phyloP scores from a whole-genome alignment of 768 basidiomycete species.

The Agrocybe pediades region DNA sequence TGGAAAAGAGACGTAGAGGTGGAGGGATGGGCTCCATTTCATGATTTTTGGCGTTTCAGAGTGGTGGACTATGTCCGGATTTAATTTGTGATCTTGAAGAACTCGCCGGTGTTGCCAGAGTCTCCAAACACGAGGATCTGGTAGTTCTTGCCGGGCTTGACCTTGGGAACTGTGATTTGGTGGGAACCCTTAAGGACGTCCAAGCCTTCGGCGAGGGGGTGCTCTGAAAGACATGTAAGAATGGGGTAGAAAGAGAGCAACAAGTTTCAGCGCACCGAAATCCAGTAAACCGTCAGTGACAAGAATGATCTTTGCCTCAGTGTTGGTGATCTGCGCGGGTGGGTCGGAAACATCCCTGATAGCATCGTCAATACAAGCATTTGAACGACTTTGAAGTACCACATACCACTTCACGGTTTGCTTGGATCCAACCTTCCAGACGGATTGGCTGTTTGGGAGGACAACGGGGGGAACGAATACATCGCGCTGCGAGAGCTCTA shows the following conservation, averaged over 20 bases:
- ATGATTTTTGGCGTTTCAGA: constrained; percentile 8
- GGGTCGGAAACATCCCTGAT: constrained; percentile 43
- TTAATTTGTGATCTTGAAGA: constrained; percentile 45
- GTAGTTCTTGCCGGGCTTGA: constrained; percentile 39
- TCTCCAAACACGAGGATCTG: constrained; percentile 51
- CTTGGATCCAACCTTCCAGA: constrained; percentile 30
- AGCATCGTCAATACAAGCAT: constrained; percentile 9
- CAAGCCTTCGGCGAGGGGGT: constrained; percentile 41
- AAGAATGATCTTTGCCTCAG: constrained; percentile 39
- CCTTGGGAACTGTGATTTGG: constrained; percentile 42
- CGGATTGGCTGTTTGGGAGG: constrained; percentile 23
- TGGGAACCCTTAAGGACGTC: constrained; percentile 33
- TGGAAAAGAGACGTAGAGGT: neutral
- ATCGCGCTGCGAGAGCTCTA: constrained; percentile 25
- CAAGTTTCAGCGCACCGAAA: constrained; percentile 27
- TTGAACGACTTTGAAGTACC: neutral
- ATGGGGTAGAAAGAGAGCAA: neutral
- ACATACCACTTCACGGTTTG: constrained; percentile 34
- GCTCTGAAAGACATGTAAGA: constrained; percentile 18
- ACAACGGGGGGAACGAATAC: constrained; percentile 34
- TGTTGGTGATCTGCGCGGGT: constrained; percentile 44
- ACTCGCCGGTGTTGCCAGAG: constrained; percentile 49
- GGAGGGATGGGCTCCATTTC: constrained; percentile 6
- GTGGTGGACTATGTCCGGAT: neutral
- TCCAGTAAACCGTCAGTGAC: constrained; percentile 31